Conservation (phyloP, 257 asterid genomes). For the Dorcoceras hygrometricum region DNA sequence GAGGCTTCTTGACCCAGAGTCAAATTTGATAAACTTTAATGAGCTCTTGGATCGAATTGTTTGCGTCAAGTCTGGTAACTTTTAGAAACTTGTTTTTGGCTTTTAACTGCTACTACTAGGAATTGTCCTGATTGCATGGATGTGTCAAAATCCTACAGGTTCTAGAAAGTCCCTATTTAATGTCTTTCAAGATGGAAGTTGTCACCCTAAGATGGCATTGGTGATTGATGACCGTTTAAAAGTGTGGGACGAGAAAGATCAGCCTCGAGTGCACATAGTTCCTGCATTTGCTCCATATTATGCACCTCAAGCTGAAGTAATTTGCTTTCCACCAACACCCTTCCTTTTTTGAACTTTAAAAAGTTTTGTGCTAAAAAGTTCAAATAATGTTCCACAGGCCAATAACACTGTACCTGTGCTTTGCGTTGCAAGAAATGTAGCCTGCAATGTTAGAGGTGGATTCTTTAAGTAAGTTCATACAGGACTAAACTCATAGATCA, state of each 20-base stretch:
- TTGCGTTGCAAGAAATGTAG: conserved; percentile 95
- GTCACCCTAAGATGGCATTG: conserved; percentile 96
- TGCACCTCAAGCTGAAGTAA: conserved; percentile 97
- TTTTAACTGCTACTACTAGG: conserved; percentile 13
- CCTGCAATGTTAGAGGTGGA: conserved; percentile 96
- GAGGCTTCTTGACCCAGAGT: conserved; percentile 98
- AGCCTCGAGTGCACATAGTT: conserved; percentile 94
- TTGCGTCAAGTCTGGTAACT: conserved; percentile 89
- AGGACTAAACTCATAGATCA: not conserved
- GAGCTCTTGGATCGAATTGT: conserved; percentile 83
- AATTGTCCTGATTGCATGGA: conserved; percentile 17
- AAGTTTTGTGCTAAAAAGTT: conserved; percentile 24
- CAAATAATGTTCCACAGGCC: conserved; percentile 42
- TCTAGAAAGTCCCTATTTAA: conserved; percentile 74
- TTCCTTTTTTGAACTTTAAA: conserved; percentile 15
- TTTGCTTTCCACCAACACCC: conserved; percentile 15
- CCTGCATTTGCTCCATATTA: conserved; percentile 98
- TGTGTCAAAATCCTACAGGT: conserved; percentile 42
- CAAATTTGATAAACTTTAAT: conserved; percentile 67
- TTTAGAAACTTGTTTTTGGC: conserved; percentile 16
- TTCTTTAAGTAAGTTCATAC: conserved; percentile 78
- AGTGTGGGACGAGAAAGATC: conserved; percentile 99
- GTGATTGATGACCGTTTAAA: conserved; percentile 95
- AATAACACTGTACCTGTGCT: conserved; percentile 82
- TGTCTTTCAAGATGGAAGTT: conserved; percentile 82